Evolutionary conservation across 768 basidiomycete genomes (phyloP).

Genomic region (Boletus sp.): DNA sequence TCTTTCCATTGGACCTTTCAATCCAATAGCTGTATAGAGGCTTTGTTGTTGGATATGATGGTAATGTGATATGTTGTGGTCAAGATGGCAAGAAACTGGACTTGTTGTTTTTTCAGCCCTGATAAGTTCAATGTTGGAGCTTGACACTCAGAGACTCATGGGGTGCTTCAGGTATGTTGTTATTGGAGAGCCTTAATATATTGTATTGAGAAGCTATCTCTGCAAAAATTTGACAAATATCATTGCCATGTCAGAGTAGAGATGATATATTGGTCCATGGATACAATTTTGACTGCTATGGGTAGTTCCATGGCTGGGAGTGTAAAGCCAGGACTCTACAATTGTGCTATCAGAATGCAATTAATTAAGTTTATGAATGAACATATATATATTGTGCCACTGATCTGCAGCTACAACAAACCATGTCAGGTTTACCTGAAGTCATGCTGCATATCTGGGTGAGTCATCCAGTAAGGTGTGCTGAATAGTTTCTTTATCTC

Average conservation of each 20-base stretch:
- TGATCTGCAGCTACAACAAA: conserved; percentile 67
- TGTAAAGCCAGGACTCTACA: conserved; percentile 35
- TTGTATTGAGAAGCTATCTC: conserved; percentile 36
- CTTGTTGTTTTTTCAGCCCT: too few relatives aligned
- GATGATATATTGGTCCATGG: conserved; percentile 58
- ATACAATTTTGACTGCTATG: conserved; percentile 47
- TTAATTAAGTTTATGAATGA: background rate
- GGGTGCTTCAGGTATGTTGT: too few relatives aligned
- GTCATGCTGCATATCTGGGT: conserved; percentile 53
- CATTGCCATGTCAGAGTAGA: conserved; percentile 59
- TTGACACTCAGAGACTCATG: too few relatives aligned
- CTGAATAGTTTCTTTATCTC: too few relatives aligned
- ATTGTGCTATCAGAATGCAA: conserved; percentile 1
- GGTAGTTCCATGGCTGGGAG: conserved; percentile 61
- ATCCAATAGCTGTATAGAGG: too few relatives aligned
- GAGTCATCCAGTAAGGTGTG: too few relatives aligned
- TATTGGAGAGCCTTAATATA: conserved; percentile 27
- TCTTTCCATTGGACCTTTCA: too few relatives aligned
- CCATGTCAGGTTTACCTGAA: conserved; percentile 73
- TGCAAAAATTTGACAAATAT: conserved; percentile 61
- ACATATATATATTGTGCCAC: conserved; percentile 45
- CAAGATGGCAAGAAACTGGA: too few relatives aligned
- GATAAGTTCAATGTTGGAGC: too few relatives aligned
- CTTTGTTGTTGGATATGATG: too few relatives aligned
- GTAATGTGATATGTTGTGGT: too few relatives aligned